These are phyloP conservation scores for Xylaria hypoxylon DNA, from an alignment of 2,329 filamentous ascomycete species.

Conservation along the genomic window DNA sequence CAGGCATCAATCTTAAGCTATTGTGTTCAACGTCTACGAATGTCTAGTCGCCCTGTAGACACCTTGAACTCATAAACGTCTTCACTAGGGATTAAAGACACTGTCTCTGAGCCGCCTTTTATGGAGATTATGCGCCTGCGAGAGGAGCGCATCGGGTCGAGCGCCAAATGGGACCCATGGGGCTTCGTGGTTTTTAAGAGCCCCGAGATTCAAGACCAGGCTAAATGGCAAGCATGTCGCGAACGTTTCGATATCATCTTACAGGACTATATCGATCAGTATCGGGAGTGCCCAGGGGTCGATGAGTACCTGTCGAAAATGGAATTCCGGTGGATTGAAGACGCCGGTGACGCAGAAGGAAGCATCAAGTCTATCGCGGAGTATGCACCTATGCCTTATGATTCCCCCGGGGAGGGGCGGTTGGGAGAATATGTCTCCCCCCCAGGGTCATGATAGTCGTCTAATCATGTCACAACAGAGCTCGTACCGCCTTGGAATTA, in stretches of 20 bases:
- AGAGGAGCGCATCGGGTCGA: conserved; percentile 24
- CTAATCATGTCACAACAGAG: conserved; percentile 24
- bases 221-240: conserved; percentile 33
- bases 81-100: conserved; percentile 19
- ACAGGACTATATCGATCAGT: conserved; percentile 22
- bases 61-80: not conserved
- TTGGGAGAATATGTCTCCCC: not conserved
- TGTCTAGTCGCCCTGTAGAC: not conserved
- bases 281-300: conserved; percentile 25
- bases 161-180: conserved; percentile 35
- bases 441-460: not conserved
- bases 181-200: conserved; percentile 40
- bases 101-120: conserved; percentile 33
- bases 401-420: not conserved
- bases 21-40: not conserved
- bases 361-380: conserved; percentile 29
- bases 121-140: conserved; percentile 35
- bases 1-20: not conserved
- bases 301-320: conserved; percentile 34
- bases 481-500: conserved; percentile 19
- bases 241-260: conserved; percentile 36
- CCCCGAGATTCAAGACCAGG: conserved; percentile 30
- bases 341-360: conserved; percentile 26
- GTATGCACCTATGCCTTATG: conserved; percentile 23
- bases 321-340: conserved; percentile 38